Percentiles rank a stretch among this genome's conserved stretches.
These are phyloP conservation scores for Castanospermum australe DNA, from an alignment of 306 rosid species.

Conservation along the genomic window DNA sequence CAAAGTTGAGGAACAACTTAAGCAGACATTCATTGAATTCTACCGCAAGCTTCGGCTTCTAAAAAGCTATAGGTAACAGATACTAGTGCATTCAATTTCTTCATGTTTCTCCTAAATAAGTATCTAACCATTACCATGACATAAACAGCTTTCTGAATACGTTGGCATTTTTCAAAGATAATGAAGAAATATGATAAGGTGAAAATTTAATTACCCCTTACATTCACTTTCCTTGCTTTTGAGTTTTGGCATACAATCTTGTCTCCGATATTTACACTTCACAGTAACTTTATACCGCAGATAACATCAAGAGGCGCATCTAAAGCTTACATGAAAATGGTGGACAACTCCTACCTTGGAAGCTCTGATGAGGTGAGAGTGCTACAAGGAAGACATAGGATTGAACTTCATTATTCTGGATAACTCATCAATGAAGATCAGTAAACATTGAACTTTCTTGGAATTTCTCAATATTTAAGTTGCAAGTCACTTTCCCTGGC, in stretches of 20 bases:
- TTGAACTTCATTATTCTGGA: constrained; percentile 5
- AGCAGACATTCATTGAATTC: constrained; percentile 52
- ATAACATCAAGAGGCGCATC: constrained; percentile 60
- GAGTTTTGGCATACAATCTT: no score
- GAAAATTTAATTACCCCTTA: no score
- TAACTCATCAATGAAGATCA: no score
- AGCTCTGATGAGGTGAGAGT: constrained; percentile 68
- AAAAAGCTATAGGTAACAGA: constrained; percentile 51
- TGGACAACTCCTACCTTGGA: constrained; percentile 63
- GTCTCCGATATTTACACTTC: no score
- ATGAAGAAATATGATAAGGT: constrained; percentile 89
- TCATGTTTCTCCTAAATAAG: not conserved
- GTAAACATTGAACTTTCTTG: no score
- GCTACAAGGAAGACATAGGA: not conserved
- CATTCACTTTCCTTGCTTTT: no score
- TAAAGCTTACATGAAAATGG: constrained; percentile 67
- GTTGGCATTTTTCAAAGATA: constrained; percentile 76
- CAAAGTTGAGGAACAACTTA: constrained; percentile 52
- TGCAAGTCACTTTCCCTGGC: constrained; percentile 30
- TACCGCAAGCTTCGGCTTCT: constrained; percentile 71
- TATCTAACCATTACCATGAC: no score
- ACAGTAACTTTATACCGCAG: not conserved
- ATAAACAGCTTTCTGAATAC: constrained; percentile 62
- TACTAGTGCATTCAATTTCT: not conserved
- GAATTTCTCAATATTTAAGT: no score